Evolutionary conservation across 257 asterid genomes (phyloP), one percentile per base, ranked within the genome.

Genomic region (Jasminum sambac): DNA sequence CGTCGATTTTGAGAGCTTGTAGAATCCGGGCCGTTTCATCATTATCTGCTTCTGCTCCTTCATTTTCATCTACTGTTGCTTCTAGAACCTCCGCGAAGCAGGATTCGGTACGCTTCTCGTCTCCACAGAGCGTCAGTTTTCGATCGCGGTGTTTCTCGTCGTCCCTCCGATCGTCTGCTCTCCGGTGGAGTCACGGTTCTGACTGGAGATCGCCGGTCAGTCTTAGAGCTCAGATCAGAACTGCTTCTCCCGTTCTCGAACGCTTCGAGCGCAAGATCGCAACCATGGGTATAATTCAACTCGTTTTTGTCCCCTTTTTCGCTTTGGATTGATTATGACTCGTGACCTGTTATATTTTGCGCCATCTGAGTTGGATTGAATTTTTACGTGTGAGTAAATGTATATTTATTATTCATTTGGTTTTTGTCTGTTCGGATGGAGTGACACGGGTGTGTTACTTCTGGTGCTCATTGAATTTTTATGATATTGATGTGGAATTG

Each of bases 181-280:
- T 78, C 48, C 75, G 79, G 77, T 79, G 85, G 89, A 84, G 84
- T 79, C 79, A 76, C 88, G 84, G 89, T 38, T 81, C 64, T 72
- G 81, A 58, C 61, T 80, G 81, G 83, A 67, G 82, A 58, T 85
- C 85, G 24, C 87, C 87, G 67, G 69, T 71, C 50, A 80, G 81
- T 81, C 83, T 85, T 34, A 78, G 75, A 75, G 87, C 91, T 81
- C 95, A 79, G 85, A 86, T 86, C 85, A 84, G 85, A 46, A 50
- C 84, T 2, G 73, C 70, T 2, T 75, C 89, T 63, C 84, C 95
- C 11, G 79, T 77, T 67, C 52, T 89, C 74, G 82, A 83, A 73
- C 79, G 79, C 24, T 83, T 86, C 72, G 84, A 88, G 36, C 86
- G 89, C 72, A 87, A 74, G 74, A 65, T 85, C 67, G 81, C 90